A percentile compares a stretch with the other conserved stretches of the same genome.
Conservation (phyloP, 148 eudicot genomes). For the Nepenthes mirabilis region DNA sequence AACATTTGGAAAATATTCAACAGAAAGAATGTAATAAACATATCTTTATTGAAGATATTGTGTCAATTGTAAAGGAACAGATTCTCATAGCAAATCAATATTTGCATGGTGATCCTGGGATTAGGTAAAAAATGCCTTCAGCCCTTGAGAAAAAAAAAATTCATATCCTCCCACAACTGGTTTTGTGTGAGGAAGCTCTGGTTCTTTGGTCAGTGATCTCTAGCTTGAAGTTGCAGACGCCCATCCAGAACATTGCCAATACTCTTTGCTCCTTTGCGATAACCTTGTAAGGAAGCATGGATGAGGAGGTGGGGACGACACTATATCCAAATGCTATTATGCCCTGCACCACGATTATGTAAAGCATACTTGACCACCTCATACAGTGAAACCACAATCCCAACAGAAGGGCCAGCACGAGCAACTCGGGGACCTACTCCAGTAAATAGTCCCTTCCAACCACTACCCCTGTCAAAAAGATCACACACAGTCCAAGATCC, state of each 20-base stretch:
- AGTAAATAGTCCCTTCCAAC: conserved; percentile 63
- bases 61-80: too few relatives aligned
- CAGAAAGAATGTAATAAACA: too few relatives aligned
- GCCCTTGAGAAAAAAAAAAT: too few relatives aligned
- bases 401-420: conserved; percentile 94
- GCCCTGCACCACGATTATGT: conserved; percentile 17
- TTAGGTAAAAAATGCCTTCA: too few relatives aligned
- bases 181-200: neutral
- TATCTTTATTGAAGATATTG: too few relatives aligned
- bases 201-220: neutral
- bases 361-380: conserved; percentile 72
- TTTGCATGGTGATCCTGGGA: too few relatives aligned
- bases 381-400: conserved; percentile 80
- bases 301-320: neutral
- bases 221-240: neutral
- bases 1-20: too few relatives aligned
- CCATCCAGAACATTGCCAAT: too few relatives aligned
- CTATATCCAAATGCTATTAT: neutral
- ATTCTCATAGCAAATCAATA: too few relatives aligned
- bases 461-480: conserved; percentile 58
- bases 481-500: neutral
- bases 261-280: too few relatives aligned
- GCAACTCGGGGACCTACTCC: conserved; percentile 81
- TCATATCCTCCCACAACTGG: neutral
- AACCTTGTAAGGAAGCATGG: neutral